Base-by-base conservation (phyloP, 345 rosid species). In the Eucalyptus sp. region DNA sequence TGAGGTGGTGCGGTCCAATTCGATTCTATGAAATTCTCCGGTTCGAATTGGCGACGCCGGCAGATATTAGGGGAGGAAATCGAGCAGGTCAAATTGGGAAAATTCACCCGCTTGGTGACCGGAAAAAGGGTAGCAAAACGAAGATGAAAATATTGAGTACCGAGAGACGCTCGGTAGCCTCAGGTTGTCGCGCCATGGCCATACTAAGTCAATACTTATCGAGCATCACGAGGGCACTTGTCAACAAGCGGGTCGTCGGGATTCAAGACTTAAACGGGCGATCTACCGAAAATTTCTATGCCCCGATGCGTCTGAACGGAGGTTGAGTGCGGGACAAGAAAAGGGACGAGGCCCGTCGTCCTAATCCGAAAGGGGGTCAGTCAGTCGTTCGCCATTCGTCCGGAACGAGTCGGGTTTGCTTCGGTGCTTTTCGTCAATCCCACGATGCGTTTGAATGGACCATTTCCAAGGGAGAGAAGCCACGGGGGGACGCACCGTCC, bases 141-240 rank as follows among this genome's bases (percentile, higher is more conserved):
- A 20, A 1, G 4, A 20, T 7, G 58, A 20, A 52, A 3, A 8
- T 52, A 18, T 3, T 22, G 48, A 76, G 1, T 37, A 3, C 0
- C 8, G 9, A 41, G 48, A 76, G 15, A 41, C 0, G 83, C 8
- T 41, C 1, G 48, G 8, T 20, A 4, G 5, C 8, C 27, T 76
- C 0, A 25, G 5, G 0, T 41, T 7, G 1, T 37, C 8, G 0
- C 15, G 8, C 3, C 43, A 3, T 7, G 5, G 4, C 24, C 29
- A 6, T 7, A 3, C 29, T 6, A 20, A 76, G 8, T 20, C 7
- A 5, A 37, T 20, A 20, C 83, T 18, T 5, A 3, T 18, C 27
- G 5, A 76, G 83, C 2, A 10, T 10, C 22, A 5, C 3, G 29
- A 13, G 29, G 48, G 27, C 25, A 6, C 27, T 76, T 6, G 83